Percentiles rank a stretch among this genome's conserved stretches.
Evolutionary conservation across 441 rosid genomes (phyloP).

Genomic region (Dalechampia spathulata): DNA sequence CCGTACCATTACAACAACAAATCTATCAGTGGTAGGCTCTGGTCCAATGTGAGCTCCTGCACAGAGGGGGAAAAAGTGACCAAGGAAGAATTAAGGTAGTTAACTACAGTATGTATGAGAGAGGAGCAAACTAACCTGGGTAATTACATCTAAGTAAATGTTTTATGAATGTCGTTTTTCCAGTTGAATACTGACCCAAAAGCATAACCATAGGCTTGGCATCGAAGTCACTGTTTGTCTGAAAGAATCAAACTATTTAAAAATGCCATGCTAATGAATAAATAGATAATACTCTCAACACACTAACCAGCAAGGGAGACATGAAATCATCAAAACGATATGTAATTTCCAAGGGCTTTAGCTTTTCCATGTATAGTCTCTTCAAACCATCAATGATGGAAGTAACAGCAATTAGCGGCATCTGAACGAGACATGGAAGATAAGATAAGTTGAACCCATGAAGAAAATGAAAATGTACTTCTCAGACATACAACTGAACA

Average conservation of each 20-base stretch:
- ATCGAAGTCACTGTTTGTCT: constrained; percentile 92
- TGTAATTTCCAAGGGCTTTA: constrained; percentile 77
- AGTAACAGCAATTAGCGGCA: constrained; percentile 69
- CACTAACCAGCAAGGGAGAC: constrained; percentile 66
- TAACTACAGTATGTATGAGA: neutral
- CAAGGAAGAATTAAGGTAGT: neutral
- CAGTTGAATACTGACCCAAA: constrained; percentile 97
- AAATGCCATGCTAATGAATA: neutral
- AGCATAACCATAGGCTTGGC: constrained; percentile 99
- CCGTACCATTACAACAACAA: constrained; percentile 89
- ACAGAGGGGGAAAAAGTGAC: constrained; percentile 10
- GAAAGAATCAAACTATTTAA: constrained; percentile 11
- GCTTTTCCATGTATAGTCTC: constrained; percentile 67
- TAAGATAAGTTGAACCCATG: no score
- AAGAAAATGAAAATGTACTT: no score
- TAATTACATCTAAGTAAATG: constrained; percentile 75
- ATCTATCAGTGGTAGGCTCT: constrained; percentile 97
- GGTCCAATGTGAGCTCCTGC: constrained; percentile 98
- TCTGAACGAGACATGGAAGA: constrained; percentile 27
- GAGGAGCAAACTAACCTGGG: constrained; percentile 47
- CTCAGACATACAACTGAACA: no score
- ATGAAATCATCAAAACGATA: constrained; percentile 82
- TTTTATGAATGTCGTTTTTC: constrained; percentile 93
- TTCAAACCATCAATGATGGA: constrained; percentile 84
- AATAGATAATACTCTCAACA: neutral